A percentile compares a stretch with the other conserved stretches of the same genome.
Evolutionary conservation across 805 yeast species (phyloP).

Genomic region (Priceomyces fermenticarens): DNA sequence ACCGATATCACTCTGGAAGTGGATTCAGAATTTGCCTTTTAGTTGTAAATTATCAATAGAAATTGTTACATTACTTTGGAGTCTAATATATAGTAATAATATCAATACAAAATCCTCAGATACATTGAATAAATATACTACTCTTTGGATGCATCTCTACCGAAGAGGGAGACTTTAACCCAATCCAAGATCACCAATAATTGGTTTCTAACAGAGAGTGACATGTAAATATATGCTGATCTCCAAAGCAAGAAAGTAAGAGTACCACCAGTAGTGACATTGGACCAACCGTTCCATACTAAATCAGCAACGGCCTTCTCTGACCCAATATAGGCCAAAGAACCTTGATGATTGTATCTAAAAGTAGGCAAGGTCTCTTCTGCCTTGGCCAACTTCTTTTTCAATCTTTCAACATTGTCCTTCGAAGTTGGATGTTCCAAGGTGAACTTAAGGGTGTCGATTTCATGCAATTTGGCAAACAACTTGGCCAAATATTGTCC

Average conservation of each 20-base stretch:
- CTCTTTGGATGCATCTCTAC: constrained; percentile 92
- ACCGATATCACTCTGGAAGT: constrained; percentile 1
- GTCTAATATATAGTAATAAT: no score
- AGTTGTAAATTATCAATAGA: neutral
- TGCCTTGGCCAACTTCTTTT: constrained; percentile 44
- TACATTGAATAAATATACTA: constrained; percentile 22
- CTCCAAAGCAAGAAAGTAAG: constrained; percentile 93
- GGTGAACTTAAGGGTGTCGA: constrained; percentile 54
- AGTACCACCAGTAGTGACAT: constrained; percentile 78
- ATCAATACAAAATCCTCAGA: no score
- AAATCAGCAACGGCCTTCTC: constrained; percentile 94
- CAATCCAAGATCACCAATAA: constrained; percentile 83
- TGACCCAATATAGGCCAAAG: constrained; percentile 89
- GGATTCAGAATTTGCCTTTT: constrained; percentile 4
- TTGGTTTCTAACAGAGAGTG: constrained; percentile 85
- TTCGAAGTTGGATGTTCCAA: constrained; percentile 37
- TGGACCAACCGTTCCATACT: constrained; percentile 73
- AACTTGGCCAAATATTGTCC: constrained; percentile 76
- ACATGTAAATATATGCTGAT: constrained; percentile 89
- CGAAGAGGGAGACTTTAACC: constrained; percentile 82
- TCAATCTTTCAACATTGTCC: constrained; percentile 42
- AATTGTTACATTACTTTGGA: no score
- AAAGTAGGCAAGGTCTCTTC: constrained; percentile 55
- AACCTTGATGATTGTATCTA: constrained; percentile 84
- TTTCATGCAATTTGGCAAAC: constrained; percentile 61